phyloP scores from a whole-genome alignment of 371 early-diverging fungal genomes.

The Apophysomyces trapeziformis region DNA sequence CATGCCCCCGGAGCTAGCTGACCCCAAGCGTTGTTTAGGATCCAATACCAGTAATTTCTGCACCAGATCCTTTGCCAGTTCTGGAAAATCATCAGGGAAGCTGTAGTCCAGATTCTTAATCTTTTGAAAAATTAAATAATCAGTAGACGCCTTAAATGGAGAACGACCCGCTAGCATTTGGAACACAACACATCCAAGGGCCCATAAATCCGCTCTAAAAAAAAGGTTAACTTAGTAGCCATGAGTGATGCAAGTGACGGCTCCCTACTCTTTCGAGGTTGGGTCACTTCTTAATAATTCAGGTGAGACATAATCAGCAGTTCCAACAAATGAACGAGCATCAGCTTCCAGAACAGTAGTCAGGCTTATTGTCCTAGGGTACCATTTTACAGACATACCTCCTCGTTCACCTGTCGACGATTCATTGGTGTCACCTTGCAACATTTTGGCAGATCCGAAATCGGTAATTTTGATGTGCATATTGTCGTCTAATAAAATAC shows the following conservation, averaged over 20 bases:
- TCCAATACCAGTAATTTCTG: slow-evolving; percentile 74
- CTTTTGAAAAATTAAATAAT: slow-evolving; percentile 96
- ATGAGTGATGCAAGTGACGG: not conserved
- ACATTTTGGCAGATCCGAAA: slow-evolving; percentile 96
- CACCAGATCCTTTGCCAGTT: slow-evolving; percentile 72
- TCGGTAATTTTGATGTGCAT: slow-evolving; percentile 96
- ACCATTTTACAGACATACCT: not conserved
- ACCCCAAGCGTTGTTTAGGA: slow-evolving; percentile 76
- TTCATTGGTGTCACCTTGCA: slow-evolving; percentile 35
- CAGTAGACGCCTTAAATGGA: slow-evolving; percentile 95
- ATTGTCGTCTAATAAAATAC: slow-evolving; percentile 79
- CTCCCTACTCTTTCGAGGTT: slow-evolving; percentile 64
- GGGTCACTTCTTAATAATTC: slow-evolving; percentile 92
- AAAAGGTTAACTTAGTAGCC: not conserved
- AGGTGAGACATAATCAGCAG: slow-evolving; percentile 96
- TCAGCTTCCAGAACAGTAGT: slow-evolving; percentile 16
- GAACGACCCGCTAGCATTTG: slow-evolving; percentile 93
- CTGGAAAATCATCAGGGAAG: slow-evolving; percentile 78
- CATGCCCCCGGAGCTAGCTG: slow-evolving; percentile 63
- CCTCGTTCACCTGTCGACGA: slow-evolving; percentile 16
- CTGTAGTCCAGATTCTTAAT: slow-evolving; percentile 85
- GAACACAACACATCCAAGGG: slow-evolving; percentile 97
- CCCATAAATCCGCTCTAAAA: slow-evolving; percentile 94
- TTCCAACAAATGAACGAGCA: slow-evolving; percentile 94
- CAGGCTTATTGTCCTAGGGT: too few relatives aligned